phyloP scores from a whole-genome alignment of 169 alveolate genomes.

The Cardiosporidium cionae region DNA sequence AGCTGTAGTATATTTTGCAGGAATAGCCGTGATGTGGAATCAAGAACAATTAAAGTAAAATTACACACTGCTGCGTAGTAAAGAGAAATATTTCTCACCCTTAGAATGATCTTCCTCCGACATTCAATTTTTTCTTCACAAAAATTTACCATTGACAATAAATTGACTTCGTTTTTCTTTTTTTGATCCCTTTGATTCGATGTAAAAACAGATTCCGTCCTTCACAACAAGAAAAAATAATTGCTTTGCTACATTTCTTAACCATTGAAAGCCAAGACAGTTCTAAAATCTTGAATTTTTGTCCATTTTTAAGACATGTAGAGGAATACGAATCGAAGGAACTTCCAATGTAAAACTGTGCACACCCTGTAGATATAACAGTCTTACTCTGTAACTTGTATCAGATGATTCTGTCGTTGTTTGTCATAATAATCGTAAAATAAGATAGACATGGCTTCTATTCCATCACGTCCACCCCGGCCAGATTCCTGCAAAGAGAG shows the following conservation, averaged over 20 bases:
- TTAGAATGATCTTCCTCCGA: conserved; percentile 1
- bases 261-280: not conserved
- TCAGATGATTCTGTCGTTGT: conserved; percentile 13
- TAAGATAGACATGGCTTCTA: conserved; percentile 3
- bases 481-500: conserved; percentile 88
- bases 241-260: not conserved
- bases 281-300: not conserved
- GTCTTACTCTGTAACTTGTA: not conserved
- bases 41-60: not conserved
- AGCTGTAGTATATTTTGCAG: not conserved
- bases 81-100: not conserved
- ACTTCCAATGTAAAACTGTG: not conserved
- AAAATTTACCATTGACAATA: conserved; percentile 9
- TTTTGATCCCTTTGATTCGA: not conserved
- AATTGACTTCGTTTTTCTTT: not conserved
- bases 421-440: conserved; percentile 17
- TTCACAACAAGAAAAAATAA: not conserved
- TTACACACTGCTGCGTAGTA: not conserved
- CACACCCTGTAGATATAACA: not conserved
- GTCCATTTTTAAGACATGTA: not conserved
- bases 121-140: conserved; percentile 19
- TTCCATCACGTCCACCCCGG: conserved; percentile 87
- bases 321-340: not conserved
- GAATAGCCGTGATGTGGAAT: not conserved
- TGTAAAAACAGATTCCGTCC: not conserved